Evolutionary conservation across 2,329 filamentous ascomycete genomes (phyloP).

Genomic region (Cladophialophora immunda): DNA sequence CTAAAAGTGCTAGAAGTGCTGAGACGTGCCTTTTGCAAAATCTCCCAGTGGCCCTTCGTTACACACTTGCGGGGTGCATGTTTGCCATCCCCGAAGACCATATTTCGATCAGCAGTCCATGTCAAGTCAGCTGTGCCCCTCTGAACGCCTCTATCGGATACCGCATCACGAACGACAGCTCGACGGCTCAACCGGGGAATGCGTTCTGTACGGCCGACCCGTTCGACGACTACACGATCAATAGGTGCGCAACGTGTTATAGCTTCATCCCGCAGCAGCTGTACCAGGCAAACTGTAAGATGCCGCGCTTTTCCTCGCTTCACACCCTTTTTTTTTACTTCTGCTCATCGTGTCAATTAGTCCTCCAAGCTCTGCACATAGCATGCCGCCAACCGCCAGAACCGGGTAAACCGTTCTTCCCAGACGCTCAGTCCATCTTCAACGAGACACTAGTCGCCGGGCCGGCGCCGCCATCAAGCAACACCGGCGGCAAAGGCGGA

Average conservation of each 20-base stretch:
- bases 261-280: slow-evolving; percentile 51
- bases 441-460: slow-evolving; percentile 44
- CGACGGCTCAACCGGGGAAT: slow-evolving; percentile 44
- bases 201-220: slow-evolving; percentile 49
- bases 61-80: slow-evolving; percentile 54
- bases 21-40: slow-evolving; percentile 17
- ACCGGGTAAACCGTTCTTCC: slow-evolving; percentile 49
- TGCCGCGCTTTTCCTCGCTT: slow-evolving; percentile 9
- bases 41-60: slow-evolving; percentile 55
- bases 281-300: slow-evolving; percentile 56
- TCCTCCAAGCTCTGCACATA: slow-evolving; percentile 56
- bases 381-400: slow-evolving; percentile 53
- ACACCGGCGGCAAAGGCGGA: slow-evolving; percentile 35
- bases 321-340: background rate
- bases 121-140: slow-evolving; percentile 53
- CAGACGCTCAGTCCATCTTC: slow-evolving; percentile 53
- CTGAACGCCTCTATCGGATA: slow-evolving; percentile 41
- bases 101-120: slow-evolving; percentile 53
- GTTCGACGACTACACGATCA: slow-evolving; percentile 54
- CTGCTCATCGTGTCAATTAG: slow-evolving; percentile 40
- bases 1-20: slow-evolving; percentile 22
- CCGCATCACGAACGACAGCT: slow-evolving; percentile 45
- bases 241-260: slow-evolving; percentile 54
- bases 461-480: slow-evolving; percentile 38
- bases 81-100: slow-evolving; percentile 50